phyloP scores from a whole-genome alignment of 2,329 filamentous ascomycete genomes.

The Fusarium anguioides region DNA sequence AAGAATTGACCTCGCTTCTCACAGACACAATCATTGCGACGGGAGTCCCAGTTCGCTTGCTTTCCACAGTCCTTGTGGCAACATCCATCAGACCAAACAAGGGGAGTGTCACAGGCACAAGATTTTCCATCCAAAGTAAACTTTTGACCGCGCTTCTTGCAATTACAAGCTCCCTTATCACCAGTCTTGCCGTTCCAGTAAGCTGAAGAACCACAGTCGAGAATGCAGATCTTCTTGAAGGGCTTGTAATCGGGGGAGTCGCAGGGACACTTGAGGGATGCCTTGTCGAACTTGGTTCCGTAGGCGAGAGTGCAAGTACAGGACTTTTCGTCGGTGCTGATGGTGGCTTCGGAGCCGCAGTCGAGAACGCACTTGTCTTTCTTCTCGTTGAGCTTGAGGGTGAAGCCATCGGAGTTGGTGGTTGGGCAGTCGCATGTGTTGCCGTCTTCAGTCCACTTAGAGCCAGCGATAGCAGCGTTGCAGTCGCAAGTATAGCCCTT shows the following conservation, averaged over 20 bases:
- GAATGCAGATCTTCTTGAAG: not conserved
- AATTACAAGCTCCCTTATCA: not conserved
- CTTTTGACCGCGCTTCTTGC: not conserved
- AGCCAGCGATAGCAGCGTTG: not conserved
- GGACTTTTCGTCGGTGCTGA: too few species aligned
- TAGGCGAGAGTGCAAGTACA: not conserved
- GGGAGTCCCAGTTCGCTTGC: constrained; percentile 2
- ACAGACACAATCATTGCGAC: constrained; percentile 1
- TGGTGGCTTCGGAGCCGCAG: not conserved
- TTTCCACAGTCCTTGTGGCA: constrained; percentile 4
- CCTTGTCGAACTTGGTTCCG: not conserved
- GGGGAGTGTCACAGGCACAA: not conserved
- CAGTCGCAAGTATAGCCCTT: not conserved
- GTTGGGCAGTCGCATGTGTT: not conserved
- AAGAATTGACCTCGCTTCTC: not conserved
- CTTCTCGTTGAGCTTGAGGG: not conserved
- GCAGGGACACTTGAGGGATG: not conserved
- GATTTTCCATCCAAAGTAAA: not conserved
- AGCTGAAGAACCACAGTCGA: not conserved
- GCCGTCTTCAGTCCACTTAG: not conserved
- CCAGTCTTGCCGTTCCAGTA: not conserved
- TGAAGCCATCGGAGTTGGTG: not conserved
- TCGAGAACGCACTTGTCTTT: not conserved
- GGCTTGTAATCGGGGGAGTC: not conserved
- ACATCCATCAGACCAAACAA: not conserved